Conservation (phyloP, 2,329 filamentous ascomycete genomes). For the Hortaea werneckii region DNA sequence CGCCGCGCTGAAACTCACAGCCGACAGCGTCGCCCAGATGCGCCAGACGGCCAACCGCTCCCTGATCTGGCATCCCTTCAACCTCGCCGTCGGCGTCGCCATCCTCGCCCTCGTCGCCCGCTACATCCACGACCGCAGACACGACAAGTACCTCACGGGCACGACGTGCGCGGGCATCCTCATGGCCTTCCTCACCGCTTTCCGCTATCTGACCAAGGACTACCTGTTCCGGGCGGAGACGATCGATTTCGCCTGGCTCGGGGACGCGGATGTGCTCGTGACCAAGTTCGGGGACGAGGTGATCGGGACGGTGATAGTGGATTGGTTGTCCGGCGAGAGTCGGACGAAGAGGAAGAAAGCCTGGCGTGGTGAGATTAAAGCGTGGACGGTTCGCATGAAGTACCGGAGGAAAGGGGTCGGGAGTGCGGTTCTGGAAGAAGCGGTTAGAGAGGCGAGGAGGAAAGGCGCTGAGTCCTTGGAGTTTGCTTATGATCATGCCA, state of each 20-base stretch:
- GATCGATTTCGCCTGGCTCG: conserved; percentile 54
- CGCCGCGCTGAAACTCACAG: conserved; percentile 60
- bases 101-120: conserved; percentile 31
- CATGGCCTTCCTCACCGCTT: conserved; percentile 52
- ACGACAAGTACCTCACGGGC: conserved; percentile 45
- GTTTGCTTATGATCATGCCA: conserved; percentile 70
- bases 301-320: conserved; percentile 61
- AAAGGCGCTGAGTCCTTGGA: conserved; percentile 59
- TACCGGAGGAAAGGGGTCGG: conserved; percentile 67
- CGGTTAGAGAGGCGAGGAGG: conserved; percentile 56
- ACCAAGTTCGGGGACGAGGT: conserved; percentile 58
- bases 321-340: conserved; percentile 45
- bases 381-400: conserved; percentile 56
- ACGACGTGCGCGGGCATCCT: conserved; percentile 51
- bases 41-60: conserved; percentile 55
- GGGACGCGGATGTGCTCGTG: conserved; percentile 42
- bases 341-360: conserved; percentile 39
- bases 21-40: conserved; percentile 76
- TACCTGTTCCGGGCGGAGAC: conserved; percentile 56
- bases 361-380: conserved; percentile 62
- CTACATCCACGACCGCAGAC: conserved; percentile 29
- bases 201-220: conserved; percentile 49
- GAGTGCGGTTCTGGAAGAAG: conserved; percentile 60
- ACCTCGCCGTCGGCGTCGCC: conserved; percentile 29
- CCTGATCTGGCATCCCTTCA: conserved; percentile 52